Evolutionary conservation across 345 rosid genomes (phyloP).

Genomic region (Melastoma malabathricum): DNA sequence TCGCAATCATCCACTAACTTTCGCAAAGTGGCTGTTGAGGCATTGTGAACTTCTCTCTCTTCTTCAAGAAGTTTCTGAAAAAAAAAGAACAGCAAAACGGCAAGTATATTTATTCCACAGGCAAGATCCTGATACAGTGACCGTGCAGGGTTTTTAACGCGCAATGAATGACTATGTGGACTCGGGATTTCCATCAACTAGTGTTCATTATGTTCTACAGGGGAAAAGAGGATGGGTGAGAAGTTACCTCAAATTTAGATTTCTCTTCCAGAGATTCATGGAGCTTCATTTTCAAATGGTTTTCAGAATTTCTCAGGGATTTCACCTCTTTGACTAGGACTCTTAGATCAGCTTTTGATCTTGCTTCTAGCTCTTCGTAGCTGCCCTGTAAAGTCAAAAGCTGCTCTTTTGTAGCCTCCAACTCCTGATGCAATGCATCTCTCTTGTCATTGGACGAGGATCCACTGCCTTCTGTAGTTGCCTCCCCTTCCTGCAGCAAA

Average conservation of each 20-base stretch:
- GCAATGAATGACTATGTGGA: no score
- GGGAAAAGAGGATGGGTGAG: no score
- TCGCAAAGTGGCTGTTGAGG: background rate
- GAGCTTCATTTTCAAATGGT: constrained; percentile 55
- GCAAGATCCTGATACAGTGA: no score
- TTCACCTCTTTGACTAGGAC: constrained; percentile 94
- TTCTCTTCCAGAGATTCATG: constrained; percentile 41
- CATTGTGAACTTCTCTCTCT: no score
- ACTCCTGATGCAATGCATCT: constrained; percentile 33
- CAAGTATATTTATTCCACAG: no score
- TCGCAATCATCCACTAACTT: background rate
- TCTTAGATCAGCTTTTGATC: constrained; percentile 90
- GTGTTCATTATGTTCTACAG: no score
- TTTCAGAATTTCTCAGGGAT: constrained; percentile 61
- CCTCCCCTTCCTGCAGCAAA: constrained; percentile 43
- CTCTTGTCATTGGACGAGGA: constrained; percentile 24
- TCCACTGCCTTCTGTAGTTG: constrained; percentile 22
- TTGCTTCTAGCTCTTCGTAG: constrained; percentile 70
- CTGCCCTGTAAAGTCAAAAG: constrained; percentile 46
- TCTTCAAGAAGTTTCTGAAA: no score
- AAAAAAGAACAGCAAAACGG: no score
- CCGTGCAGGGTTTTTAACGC: no score
- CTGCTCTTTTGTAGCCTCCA: constrained; percentile 58
- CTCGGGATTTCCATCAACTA: no score
- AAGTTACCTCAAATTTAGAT: constrained; percentile 55